Conservation (phyloP, 2,329 filamentous ascomycete genomes). For the Periglandula ipomoeae region DNA sequence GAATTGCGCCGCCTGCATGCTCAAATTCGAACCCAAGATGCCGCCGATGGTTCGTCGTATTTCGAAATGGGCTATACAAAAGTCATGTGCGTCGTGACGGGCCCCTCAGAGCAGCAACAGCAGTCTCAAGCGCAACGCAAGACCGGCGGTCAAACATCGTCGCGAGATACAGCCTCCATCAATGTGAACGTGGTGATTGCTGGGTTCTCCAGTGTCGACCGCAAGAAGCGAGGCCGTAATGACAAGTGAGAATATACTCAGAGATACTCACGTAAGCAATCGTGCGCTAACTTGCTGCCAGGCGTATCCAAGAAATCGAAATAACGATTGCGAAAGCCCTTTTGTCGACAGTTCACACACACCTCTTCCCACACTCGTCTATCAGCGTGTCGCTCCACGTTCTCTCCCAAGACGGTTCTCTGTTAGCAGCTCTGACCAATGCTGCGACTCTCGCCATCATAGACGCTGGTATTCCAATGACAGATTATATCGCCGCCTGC, state of each 20-base stretch:
- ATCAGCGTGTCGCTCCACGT: slow-evolving; percentile 81
- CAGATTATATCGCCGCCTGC: slow-evolving; percentile 80
- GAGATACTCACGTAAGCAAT: not conserved
- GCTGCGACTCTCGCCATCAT: slow-evolving; percentile 85
- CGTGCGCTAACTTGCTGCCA: slow-evolving; percentile 25
- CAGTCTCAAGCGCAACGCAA: slow-evolving; percentile 43
- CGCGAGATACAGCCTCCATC: slow-evolving; percentile 45
- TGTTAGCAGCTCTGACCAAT: slow-evolving; percentile 85
- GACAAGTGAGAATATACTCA: slow-evolving; percentile 58
- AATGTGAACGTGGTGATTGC: slow-evolving; percentile 77
- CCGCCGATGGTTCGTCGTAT: slow-evolving; percentile 87
- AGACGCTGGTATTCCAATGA: slow-evolving; percentile 93
- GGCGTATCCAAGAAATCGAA: slow-evolving; percentile 72
- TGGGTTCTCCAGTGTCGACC: slow-evolving; percentile 79
- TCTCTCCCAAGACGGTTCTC: slow-evolving; percentile 79
- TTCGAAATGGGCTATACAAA: slow-evolving; percentile 97
- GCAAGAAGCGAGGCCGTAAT: slow-evolving; percentile 63
- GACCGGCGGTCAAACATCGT: slow-evolving; percentile 33
- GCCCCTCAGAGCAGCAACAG: slow-evolving; percentile 59
- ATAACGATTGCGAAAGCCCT: slow-evolving; percentile 72
- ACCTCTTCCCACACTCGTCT: slow-evolving; percentile 80
- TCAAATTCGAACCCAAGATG: slow-evolving; percentile 84
- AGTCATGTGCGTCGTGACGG: slow-evolving; percentile 84
- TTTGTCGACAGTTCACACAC: slow-evolving; percentile 67
- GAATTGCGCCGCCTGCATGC: slow-evolving; percentile 83